Conservation (phyloP, 1,284 basidiomycete species). For the Macrocystidia cucumis region DNA sequence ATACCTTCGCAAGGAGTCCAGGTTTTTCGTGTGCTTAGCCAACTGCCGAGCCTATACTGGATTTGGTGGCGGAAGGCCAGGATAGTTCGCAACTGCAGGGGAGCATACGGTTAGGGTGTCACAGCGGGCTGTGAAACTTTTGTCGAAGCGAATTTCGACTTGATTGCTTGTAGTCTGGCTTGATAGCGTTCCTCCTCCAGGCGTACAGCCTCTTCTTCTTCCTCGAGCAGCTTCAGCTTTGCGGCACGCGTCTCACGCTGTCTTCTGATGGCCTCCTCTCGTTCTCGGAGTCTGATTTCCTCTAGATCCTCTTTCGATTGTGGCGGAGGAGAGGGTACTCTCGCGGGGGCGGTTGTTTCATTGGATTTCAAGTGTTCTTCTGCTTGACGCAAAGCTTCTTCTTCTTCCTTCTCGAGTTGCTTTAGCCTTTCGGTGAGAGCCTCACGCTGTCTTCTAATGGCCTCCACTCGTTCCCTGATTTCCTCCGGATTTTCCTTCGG, state of each 20-base stretch:
- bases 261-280: slow-evolving; percentile 45
- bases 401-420: slow-evolving; percentile 67
- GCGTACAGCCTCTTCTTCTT: slow-evolving; percentile 58
- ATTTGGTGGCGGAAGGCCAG: too few relatives aligned
- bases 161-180: slow-evolving; percentile 39
- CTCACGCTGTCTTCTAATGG: slow-evolving; percentile 51
- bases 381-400: slow-evolving; percentile 54
- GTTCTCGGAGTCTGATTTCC: slow-evolving; percentile 53
- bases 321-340: slow-evolving; percentile 25
- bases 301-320: slow-evolving; percentile 47
- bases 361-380: slow-evolving; percentile 61
- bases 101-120: slow-evolving; percentile 19
- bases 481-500: slow-evolving; percentile 58
- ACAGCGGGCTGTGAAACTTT: too few relatives aligned
- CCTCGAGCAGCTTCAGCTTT: slow-evolving; percentile 59
- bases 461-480: slow-evolving; percentile 55
- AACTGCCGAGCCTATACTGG: too few relatives aligned
- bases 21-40: too few relatives aligned
- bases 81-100: too few relatives aligned
- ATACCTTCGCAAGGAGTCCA: too few relatives aligned
- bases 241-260: slow-evolving; percentile 46
- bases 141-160: too few relatives aligned
- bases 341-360: too few relatives aligned
- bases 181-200: slow-evolving; percentile 55
- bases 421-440: slow-evolving; percentile 56